A percentile compares a stretch with the other conserved stretches of the same genome.
phyloP scores from a whole-genome alignment of 1,139 yeast genomes.

The Pichia sp. region DNA sequence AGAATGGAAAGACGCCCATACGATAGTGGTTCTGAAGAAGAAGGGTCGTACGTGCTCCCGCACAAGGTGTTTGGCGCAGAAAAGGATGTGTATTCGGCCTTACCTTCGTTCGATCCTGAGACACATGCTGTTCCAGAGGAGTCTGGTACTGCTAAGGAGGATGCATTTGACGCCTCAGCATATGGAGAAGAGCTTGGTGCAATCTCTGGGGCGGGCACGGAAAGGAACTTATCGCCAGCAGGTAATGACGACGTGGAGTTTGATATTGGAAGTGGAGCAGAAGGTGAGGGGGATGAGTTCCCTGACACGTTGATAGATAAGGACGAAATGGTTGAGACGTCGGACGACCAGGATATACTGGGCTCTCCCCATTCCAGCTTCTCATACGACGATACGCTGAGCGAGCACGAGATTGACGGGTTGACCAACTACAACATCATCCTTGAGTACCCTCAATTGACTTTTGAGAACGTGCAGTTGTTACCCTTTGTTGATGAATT shows the following conservation, averaged over 20 bases:
- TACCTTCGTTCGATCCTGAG: slow-evolving; percentile 7
- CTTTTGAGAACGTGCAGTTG: slow-evolving; percentile 44
- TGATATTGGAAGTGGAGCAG: slow-evolving; percentile 1
- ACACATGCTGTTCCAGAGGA: slow-evolving; percentile 6
- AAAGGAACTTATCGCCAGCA: background rate
- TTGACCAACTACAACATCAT: slow-evolving; percentile 31
- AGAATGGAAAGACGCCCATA: background rate
- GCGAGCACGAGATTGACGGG: slow-evolving; percentile 29
- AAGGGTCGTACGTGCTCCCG: background rate
- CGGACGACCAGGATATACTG: slow-evolving; percentile 29
- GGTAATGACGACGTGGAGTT: slow-evolving; percentile 5
- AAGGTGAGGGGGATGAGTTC: slow-evolving; percentile 23
- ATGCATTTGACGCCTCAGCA: background rate
- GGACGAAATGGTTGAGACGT: slow-evolving; percentile 31
- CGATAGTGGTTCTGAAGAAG: background rate
- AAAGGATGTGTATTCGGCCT: background rate
- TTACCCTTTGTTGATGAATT: slow-evolving; percentile 44
- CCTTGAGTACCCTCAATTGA: slow-evolving; percentile 40
- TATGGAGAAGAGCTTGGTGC: background rate
- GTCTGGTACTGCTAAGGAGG: background rate
- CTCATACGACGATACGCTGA: slow-evolving; percentile 22
- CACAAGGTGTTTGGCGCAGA: slow-evolving; percentile 3
- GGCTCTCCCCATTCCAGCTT: slow-evolving; percentile 31
- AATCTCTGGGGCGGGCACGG: background rate
- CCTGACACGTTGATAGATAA: slow-evolving; percentile 34